Percentiles rank a stretch among this genome's conserved stretches.
Evolutionary conservation across 2,329 filamentous ascomycete species (phyloP).

Genomic region (Penicillium sp.): DNA sequence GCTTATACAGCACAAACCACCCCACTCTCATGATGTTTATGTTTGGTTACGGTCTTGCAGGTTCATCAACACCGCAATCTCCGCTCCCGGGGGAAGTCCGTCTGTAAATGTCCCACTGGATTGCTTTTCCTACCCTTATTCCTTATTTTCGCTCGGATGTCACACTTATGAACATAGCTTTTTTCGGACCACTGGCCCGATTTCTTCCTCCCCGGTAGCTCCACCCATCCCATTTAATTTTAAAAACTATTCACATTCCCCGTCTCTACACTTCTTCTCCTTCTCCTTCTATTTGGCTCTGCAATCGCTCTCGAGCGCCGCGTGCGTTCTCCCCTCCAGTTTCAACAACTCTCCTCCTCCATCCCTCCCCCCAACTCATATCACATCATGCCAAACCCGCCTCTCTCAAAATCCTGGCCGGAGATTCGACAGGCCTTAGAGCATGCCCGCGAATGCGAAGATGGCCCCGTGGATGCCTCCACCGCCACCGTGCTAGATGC

Average conservation of each 20-base stretch:
- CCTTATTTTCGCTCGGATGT: conserved; percentile 10
- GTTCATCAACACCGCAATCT: not conserved
- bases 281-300: conserved; percentile 5
- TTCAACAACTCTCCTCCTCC: conserved; percentile 1
- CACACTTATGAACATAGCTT: conserved; percentile 16
- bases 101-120: conserved; percentile 9
- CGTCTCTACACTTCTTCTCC: conserved; percentile 18
- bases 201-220: conserved; percentile 14
- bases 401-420: conserved; percentile 31
- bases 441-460: conserved; percentile 71
- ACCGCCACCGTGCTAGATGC: conserved; percentile 67
- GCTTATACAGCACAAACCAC: conserved; percentile 27
- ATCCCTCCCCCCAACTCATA: not conserved
- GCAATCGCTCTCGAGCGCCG: not conserved
- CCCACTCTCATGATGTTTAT: conserved; percentile 10
- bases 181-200: conserved; percentile 17
- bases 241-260: conserved; percentile 20
- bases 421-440: conserved; percentile 70
- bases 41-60: conserved; percentile 1
- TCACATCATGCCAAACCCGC: conserved; percentile 31
- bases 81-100: conserved; percentile 11
- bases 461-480: conserved; percentile 63
- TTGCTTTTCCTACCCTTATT: conserved; percentile 6
- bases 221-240: conserved; percentile 18
- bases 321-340: not conserved